phyloP scores from a whole-genome alignment of 2,329 filamentous ascomycete species.

The Escovopsis weberi region DNA sequence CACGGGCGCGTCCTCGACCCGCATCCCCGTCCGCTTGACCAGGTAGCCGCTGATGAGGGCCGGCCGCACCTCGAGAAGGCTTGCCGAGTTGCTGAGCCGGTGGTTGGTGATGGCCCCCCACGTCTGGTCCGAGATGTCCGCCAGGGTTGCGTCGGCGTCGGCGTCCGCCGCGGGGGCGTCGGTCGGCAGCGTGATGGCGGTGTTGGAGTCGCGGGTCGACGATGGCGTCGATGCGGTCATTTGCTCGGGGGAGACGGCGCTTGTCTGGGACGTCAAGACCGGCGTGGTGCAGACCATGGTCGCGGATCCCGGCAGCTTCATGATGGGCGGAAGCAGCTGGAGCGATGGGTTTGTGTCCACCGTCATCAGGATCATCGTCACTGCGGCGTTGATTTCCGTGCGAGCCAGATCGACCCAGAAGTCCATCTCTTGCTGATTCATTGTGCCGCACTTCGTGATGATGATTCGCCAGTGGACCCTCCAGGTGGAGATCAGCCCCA shows the following conservation, averaged over 20 bases:
- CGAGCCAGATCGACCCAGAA: conserved; percentile 40
- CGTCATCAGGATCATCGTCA: conserved; percentile 45
- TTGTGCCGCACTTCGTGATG: conserved; percentile 54
- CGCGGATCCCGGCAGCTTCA: conserved; percentile 31
- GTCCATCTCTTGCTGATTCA: conserved; percentile 51
- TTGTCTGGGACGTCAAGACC: conserved; percentile 50
- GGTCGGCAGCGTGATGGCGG: conserved; percentile 31
- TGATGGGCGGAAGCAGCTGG: conserved; percentile 42
- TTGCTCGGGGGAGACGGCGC: conserved; percentile 46
- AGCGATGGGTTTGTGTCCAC: conserved; percentile 52
- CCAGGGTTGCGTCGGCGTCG: conserved; percentile 46
- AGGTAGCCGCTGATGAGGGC: conserved; percentile 51
- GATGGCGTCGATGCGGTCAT: conserved; percentile 30
- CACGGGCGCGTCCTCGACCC: conserved; percentile 41
- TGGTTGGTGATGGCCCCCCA: conserved; percentile 62
- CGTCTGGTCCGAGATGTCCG: conserved; percentile 59
- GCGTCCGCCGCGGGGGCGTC: conserved; percentile 27
- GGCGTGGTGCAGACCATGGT: conserved; percentile 44
- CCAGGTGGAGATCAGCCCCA: conserved; percentile 54
- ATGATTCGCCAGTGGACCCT: conserved; percentile 67
- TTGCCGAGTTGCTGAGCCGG: conserved; percentile 44
- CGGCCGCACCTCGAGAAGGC: conserved; percentile 38
- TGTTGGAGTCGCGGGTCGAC: conserved; percentile 21
- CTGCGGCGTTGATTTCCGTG: conserved; percentile 33
- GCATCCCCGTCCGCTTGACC: conserved; percentile 45